Evolutionary conservation across 495 filamentous ascomycete species (phyloP).

Genomic region (Aspergillus funiculosus): DNA sequence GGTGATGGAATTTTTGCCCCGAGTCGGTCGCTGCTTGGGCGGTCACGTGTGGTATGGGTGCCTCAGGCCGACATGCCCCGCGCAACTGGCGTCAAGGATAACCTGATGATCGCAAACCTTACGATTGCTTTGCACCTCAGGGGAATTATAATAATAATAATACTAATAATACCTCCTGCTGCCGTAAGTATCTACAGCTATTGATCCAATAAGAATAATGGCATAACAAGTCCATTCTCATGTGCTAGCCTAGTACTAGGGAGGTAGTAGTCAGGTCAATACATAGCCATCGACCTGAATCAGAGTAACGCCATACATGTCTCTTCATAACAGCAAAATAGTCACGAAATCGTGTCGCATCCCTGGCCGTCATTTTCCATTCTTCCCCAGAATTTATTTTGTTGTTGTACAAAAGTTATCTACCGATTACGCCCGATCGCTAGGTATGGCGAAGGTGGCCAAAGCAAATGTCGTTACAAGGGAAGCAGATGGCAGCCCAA

Average conservation of each 20-base stretch:
- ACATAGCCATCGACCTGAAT: conserved; percentile 1
- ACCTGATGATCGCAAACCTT: neutral
- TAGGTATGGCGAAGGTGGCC: neutral
- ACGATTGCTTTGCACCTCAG: neutral
- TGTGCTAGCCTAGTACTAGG: too few relatives aligned
- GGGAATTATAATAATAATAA: too few relatives aligned
- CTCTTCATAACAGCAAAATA: conserved; percentile 2
- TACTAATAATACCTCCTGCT: too few relatives aligned
- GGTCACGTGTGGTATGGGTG: conserved; percentile 35
- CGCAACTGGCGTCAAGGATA: conserved; percentile 3
- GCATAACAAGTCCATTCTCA: too few relatives aligned
- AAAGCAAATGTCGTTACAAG: conserved; percentile 32
- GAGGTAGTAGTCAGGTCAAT: too few relatives aligned
- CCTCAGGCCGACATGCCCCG: conserved; percentile 26
- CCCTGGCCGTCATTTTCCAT: conserved; percentile 3
- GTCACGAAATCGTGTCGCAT: conserved; percentile 20
- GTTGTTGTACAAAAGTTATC: neutral
- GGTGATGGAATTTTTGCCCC: conserved; percentile 47
- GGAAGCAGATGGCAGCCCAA: conserved; percentile 86
- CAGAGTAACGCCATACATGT: conserved; percentile 5
- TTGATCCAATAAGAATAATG: too few relatives aligned
- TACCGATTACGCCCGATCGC: neutral
- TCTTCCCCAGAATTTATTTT: neutral
- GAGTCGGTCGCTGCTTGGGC: conserved; percentile 25
- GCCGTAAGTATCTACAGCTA: too few relatives aligned